A percentile compares a stretch with the other conserved stretches of the same genome.
Conservation (phyloP, 768 basidiomycete genomes). For the Hericium coralloides region DNA sequence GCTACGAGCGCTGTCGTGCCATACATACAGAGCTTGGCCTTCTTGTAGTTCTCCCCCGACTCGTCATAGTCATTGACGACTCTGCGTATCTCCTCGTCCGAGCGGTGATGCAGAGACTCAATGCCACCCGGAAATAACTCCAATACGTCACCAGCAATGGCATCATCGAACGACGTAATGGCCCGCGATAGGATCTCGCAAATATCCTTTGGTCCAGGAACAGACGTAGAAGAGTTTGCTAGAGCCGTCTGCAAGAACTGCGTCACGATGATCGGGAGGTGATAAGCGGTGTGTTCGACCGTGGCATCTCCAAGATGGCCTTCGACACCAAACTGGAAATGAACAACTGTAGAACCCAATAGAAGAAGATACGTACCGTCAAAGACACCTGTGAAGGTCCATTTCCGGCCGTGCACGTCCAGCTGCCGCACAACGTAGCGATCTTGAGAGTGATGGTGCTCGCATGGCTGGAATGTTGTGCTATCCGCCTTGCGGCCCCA, state of each 20-base stretch:
- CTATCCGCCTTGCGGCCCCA: slow-evolving; percentile 25
- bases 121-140: slow-evolving; percentile 46
- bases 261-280: slow-evolving; percentile 32
- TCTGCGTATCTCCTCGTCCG: slow-evolving; percentile 46
- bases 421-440: slow-evolving; percentile 32
- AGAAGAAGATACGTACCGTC: slow-evolving; percentile 26
- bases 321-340: slow-evolving; percentile 11
- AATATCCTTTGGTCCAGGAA: slow-evolving; percentile 24
- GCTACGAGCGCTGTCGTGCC: slow-evolving; percentile 76
- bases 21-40: slow-evolving; percentile 67
- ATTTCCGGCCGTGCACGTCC: slow-evolving; percentile 28
- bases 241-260: slow-evolving; percentile 27
- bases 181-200: slow-evolving; percentile 28
- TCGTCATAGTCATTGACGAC: slow-evolving; percentile 58
- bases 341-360: background rate
- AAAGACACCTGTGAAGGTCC: slow-evolving; percentile 38
- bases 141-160: slow-evolving; percentile 36
- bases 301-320: slow-evolving; percentile 42
- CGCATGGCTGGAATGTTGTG: slow-evolving; percentile 37
- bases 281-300: slow-evolving; percentile 33
- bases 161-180: slow-evolving; percentile 32
- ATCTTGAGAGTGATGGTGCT: slow-evolving; percentile 31
- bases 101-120: slow-evolving; percentile 28
- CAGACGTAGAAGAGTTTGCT: slow-evolving; percentile 12
- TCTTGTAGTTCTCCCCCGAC: slow-evolving; percentile 56